Conservation (phyloP, 2,329 filamentous ascomycete genomes). For the Xylariaceae sp. region DNA sequence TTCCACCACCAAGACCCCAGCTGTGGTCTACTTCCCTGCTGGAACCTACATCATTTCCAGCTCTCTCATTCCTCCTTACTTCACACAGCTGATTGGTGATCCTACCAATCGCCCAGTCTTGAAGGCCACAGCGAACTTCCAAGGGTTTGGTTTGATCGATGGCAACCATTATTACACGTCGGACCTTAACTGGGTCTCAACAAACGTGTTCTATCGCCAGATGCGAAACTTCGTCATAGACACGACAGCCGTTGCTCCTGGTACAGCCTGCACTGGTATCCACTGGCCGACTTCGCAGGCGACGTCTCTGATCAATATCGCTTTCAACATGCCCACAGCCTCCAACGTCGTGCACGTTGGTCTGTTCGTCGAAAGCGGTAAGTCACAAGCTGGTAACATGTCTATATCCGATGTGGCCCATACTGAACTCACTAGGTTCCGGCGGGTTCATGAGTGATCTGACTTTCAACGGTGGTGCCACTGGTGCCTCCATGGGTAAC, state of each 20-base stretch:
- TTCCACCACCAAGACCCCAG: slow-evolving; percentile 41
- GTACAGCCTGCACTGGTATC: slow-evolving; percentile 42
- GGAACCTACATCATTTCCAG: slow-evolving; percentile 56
- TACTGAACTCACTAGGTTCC: not conserved
- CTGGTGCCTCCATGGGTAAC: slow-evolving; percentile 59
- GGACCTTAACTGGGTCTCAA: slow-evolving; percentile 42
- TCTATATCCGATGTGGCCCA: not conserved
- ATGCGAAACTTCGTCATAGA: slow-evolving; percentile 66
- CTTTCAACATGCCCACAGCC: slow-evolving; percentile 43
- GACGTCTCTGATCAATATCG: slow-evolving; percentile 49
- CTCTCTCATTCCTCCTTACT: slow-evolving; percentile 61
- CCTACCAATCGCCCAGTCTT: slow-evolving; percentile 55
- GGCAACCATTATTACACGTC: slow-evolving; percentile 48
- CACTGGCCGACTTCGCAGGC: slow-evolving; percentile 64
- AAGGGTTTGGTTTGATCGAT: slow-evolving; percentile 57
- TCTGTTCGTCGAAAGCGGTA: slow-evolving; percentile 34
- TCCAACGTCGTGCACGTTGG: slow-evolving; percentile 31
- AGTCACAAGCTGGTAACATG: slow-evolving; percentile 1
- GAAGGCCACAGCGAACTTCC: slow-evolving; percentile 51
- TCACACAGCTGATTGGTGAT: slow-evolving; percentile 61
- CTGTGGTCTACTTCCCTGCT: slow-evolving; percentile 43
- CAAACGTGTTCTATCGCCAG: slow-evolving; percentile 63
- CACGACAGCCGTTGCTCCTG: slow-evolving; percentile 32
- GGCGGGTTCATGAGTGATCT: slow-evolving; percentile 69
- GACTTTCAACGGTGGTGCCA: slow-evolving; percentile 69